These are phyloP conservation scores for Eucalyptus urophylla DNA, from an alignment of 345 rosid genomes.

Conservation along the genomic window DNA sequence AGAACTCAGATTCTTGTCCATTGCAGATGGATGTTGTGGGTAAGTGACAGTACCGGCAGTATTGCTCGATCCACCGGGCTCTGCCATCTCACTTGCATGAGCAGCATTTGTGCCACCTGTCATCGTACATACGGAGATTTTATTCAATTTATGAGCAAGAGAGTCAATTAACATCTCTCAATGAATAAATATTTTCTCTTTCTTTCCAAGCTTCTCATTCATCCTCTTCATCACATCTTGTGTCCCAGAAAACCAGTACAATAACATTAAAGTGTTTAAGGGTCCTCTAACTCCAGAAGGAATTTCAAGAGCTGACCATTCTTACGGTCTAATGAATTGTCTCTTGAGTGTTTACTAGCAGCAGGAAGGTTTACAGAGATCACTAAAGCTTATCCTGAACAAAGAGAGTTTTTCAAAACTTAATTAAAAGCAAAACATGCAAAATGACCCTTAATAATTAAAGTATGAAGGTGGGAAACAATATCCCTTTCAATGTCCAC, in stretches of 20 bases:
- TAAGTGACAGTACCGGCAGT: constrained; percentile 28
- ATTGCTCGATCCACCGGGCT: constrained; percentile 24
- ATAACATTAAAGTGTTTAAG: background rate
- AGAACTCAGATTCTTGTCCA: constrained; percentile 36
- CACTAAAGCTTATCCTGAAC: background rate
- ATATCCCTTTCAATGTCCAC: background rate
- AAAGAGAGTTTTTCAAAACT: background rate
- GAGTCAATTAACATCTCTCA: background rate
- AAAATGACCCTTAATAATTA: background rate
- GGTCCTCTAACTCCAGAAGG: background rate
- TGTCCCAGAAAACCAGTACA: background rate
- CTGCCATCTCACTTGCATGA: constrained; percentile 30
- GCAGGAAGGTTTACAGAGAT: background rate
- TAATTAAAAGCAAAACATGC: background rate
- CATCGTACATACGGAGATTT: background rate
- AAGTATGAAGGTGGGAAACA: background rate
- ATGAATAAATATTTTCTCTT: background rate
- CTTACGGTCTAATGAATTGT: background rate
- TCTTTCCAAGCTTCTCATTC: background rate
- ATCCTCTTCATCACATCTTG: background rate
- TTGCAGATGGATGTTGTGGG: constrained; percentile 34
- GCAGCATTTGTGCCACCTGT: constrained; percentile 43
- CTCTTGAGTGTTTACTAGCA: background rate
- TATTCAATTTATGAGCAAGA: background rate
- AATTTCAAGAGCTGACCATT: background rate